Base-by-base conservation (phyloP, 2,329 filamentous ascomycete genomes). In the Pestalotiopsis sp. region DNA sequence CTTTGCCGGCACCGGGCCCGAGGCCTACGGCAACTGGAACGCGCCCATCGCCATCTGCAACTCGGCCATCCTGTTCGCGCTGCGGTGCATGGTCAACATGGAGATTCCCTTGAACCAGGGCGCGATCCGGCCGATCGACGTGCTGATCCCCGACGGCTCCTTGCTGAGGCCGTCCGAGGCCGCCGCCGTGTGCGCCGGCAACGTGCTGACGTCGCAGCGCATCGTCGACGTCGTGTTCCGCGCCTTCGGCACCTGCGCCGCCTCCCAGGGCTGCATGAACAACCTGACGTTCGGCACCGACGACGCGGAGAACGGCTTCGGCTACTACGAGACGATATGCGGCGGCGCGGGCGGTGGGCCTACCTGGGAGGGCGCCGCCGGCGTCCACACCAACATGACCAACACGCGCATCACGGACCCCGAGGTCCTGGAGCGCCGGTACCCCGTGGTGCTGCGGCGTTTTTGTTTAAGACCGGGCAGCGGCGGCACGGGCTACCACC, bases 1-100 rank as follows among this genome's bases (percentile, higher is more conserved):
- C 68, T 83, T 82, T 71, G 78, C 78, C 0, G 81, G 81, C 27
- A 82, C 81, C 2, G 77, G 77, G 2, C 69, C 70, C 31, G 78
- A 82, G 68, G 74, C 73, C 1, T 80, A 75, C 63, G 74, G 74
- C 67, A 77, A 75, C 68, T 73, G 75, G 66, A 83, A 83, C 68
- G 79, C 80, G 0, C 81, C 81, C 1, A 72, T 74, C 25, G 77
- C 79, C 6, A 80, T 83, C 68, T 75, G 76, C 9, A 76, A 79
- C 65, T 80, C 76, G 1, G 79, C 75, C 5, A 77, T 81, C 25
- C 77, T 75, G 27, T 80, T 78, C 69, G 71, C 66, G 9, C 70
- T 79, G 9, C 73, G 77, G 2, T 70, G 64, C 9, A 70, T 79
- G 59, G 74, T 79, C 59, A 66, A 68, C 14, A 69, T 70, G 13